Conservation (phyloP, 2,329 filamentous ascomycete genomes). For the Exophiala sp. region DNA sequence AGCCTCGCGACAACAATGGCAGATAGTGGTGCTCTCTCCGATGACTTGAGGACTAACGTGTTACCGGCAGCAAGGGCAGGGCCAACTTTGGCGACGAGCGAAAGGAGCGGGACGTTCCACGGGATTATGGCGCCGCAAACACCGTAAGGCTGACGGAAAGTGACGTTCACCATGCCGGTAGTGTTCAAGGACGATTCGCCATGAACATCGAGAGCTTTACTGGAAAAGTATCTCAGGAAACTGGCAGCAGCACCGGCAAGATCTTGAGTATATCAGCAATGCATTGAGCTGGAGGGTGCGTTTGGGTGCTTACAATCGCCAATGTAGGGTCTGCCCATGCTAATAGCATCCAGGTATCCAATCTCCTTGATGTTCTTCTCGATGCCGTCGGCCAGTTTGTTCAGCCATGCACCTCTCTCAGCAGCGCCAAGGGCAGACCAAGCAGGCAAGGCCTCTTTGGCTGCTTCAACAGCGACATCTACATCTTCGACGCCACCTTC, state of each 20-base stretch:
- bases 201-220: conserved; percentile 34
- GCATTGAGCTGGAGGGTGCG: background rate
- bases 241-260: conserved; percentile 64
- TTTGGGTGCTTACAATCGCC: conserved; percentile 38
- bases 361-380: conserved; percentile 43
- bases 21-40: conserved; percentile 35
- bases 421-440: conserved; percentile 47
- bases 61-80: conserved; percentile 59
- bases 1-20: conserved; percentile 60
- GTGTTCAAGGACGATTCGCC: conserved; percentile 47
- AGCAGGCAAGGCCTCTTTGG: conserved; percentile 33
- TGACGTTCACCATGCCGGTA: conserved; percentile 51
- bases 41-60: conserved; percentile 55
- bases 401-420: conserved; percentile 43
- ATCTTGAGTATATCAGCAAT: conserved; percentile 47
- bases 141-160: conserved; percentile 54
- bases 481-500: conserved; percentile 33
- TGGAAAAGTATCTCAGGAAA: conserved; percentile 71
- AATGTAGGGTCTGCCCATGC: conserved; percentile 52
- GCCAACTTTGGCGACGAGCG: conserved; percentile 47
- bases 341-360: conserved; percentile 44
- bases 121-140: conserved; percentile 44
- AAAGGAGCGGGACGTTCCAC: conserved; percentile 53
- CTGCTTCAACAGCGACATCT: conserved; percentile 32
- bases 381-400: conserved; percentile 42